Evolutionary conservation across 768 basidiomycete species (phyloP).

Genomic region (Hygrophoropsis aurantiaca): DNA sequence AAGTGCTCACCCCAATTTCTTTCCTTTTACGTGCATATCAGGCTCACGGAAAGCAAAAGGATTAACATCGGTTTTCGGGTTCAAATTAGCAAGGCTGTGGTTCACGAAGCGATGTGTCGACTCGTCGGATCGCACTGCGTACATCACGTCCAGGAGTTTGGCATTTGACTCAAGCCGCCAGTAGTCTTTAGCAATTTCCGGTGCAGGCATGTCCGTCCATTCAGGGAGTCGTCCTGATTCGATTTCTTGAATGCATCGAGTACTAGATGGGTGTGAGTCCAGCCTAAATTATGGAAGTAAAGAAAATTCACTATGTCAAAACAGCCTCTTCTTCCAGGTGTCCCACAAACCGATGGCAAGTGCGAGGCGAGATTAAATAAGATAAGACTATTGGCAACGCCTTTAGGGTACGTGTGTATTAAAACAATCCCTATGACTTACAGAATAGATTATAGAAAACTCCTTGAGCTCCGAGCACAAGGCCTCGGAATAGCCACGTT

Average conservation of each 20-base stretch:
- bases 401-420: constrained; percentile 13
- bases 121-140: constrained; percentile 92
- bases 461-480: constrained; percentile 90
- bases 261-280: constrained; percentile 42
- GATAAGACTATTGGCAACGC: constrained; percentile 52
- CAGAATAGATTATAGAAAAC: constrained; percentile 89
- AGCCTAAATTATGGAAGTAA: constrained; percentile 12
- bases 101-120: constrained; percentile 94
- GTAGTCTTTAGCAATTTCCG: constrained; percentile 91
- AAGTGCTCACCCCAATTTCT: constrained; percentile 61
- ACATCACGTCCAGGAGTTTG: constrained; percentile 83
- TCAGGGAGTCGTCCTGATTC: constrained; percentile 79
- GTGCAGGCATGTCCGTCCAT: constrained; percentile 77
- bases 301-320: constrained; percentile 70
- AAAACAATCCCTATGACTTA: constrained; percentile 33
- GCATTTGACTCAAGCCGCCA: constrained; percentile 79
- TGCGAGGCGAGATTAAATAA: constrained; percentile 73
- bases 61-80: constrained; percentile 76
- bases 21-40: constrained; percentile 81
- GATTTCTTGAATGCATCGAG: constrained; percentile 80
- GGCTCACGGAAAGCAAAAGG: constrained; percentile 90
- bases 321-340: constrained; percentile 96
- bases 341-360: constrained; percentile 90
- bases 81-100: constrained; percentile 89
- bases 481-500: constrained; percentile 71